Conservation (phyloP, 202 grass and related monocot genomes). For the Cymbopogon flexuosus region DNA sequence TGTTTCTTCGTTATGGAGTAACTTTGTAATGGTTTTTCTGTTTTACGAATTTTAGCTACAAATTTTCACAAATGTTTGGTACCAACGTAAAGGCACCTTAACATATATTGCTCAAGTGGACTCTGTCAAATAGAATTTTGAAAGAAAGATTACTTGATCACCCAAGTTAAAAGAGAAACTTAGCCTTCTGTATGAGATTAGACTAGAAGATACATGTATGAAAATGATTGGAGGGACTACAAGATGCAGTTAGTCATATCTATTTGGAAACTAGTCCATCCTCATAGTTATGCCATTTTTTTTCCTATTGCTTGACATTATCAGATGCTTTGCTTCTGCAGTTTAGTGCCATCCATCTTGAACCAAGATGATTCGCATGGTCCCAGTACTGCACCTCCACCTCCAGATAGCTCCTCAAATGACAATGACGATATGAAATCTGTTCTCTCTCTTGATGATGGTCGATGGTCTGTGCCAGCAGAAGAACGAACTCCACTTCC, state of each 20-base stretch:
- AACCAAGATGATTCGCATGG: slow-evolving; percentile 56
- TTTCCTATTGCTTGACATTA: slow-evolving; percentile 17
- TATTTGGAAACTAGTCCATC: slow-evolving; percentile 4
- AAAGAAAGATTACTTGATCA: background rate
- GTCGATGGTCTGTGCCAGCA: slow-evolving; percentile 65
- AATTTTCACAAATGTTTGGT: background rate
- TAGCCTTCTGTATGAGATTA: background rate
- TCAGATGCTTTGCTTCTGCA: slow-evolving; percentile 28
- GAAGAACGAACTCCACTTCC: slow-evolving; percentile 38
- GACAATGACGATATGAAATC: slow-evolving; percentile 74
- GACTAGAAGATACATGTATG: no score
- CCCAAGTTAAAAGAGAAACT: background rate
- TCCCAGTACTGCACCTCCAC: slow-evolving; percentile 18
- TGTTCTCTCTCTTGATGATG: slow-evolving; percentile 96
- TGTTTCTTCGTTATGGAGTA: background rate
- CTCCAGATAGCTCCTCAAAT: slow-evolving; percentile 38
- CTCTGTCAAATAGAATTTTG: background rate
- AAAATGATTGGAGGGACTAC: background rate
- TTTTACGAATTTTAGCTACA: background rate
- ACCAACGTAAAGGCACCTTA: background rate
- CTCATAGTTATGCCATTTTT: background rate
- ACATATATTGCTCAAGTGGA: background rate
- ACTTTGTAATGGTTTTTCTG: background rate
- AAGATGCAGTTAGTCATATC: background rate
- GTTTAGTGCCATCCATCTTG: slow-evolving; percentile 49